Evolutionary conservation across 2,329 filamentous ascomycete genomes (phyloP), one percentile per base, ranked within the genome.

Genomic region (Ceratocystiopsis brevicomis): DNA sequence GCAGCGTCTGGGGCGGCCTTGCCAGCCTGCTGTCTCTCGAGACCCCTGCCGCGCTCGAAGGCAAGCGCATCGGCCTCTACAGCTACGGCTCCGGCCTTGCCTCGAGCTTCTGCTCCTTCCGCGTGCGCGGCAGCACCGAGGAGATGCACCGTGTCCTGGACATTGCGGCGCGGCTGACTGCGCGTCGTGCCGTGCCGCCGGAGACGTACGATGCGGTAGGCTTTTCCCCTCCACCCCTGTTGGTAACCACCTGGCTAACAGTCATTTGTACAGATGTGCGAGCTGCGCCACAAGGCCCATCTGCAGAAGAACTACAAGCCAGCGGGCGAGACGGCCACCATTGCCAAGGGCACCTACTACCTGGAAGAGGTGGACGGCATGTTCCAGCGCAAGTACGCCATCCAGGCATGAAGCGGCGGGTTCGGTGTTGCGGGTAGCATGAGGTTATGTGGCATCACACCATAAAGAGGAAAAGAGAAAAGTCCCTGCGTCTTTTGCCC

Each of bases 271-370:
- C 49, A 82, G 75, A 80, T 86, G 71, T 88, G 83, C 64, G 66
- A 79, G 44, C 69, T 88, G 52, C 80, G 83, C 58, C 81, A 90
- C 65, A 73, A 85, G 62, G 83, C 82, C 44, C 83, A 90, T 60
- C 68, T 88, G 50, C 73, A 86, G 68, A 88, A 87, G 68, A 66
- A 75, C 65, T 90, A 74, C 64, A 73, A 66, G 50, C 83, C 83
- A 48, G 61, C 68, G 54, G 83, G 83, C 45, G 75, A 75, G 43
- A 56, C 68, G 25, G 78, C 81, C 39, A 81, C 73, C 52, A 71
- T 90, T 45, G 57, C 59, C 47, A 62, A 71, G 47, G 78, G 76
- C 46, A 76, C 76, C 18, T 90, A 88, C 67, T 90, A 87, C 65
- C 70, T 90, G 46, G 75, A 74, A 56, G 76, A 78, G 59, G 72